Evolutionary conservation across 306 rosid genomes (phyloP), one percentile per base, ranked within the genome.

Genomic region (Castanopsis chinensis): DNA sequence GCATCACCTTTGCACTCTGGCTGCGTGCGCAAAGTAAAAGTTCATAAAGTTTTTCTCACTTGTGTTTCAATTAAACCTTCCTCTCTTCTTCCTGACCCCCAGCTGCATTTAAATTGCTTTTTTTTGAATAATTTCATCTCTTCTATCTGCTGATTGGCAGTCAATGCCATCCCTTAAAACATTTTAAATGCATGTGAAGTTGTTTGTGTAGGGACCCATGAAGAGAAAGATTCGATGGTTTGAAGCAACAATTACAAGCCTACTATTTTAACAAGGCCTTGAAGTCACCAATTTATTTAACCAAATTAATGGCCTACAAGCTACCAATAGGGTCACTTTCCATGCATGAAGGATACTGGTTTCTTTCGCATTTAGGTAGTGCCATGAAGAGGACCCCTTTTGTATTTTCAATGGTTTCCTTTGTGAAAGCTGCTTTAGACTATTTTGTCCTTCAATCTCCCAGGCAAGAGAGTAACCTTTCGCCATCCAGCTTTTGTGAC

Each of bases 401-500:
- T 9, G 51, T 67, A 32, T 33, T 28, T 33, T 33, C 6, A 33
- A 67, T 19, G 43, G 14, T 18, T 6, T 19, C 83, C 78, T 85
- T 82, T 82, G 25, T 30, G 3, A 82, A 87, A 87, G 87, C 77
- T 79, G 83, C 90, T 84, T 87, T 82, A 71, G 68, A 73, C 33
- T 35, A 52, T 41, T 74, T 35, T 68, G 23, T 59, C 61, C 55
- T 65, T 71, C 5, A 15, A 17, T 64, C 20, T 63, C 43, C n/a
- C 20, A 12, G 69, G 5, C 43, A 1, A 63, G 19, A n/a, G 2
- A 57, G 12, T 8, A 41, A 2, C 63, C 86, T 73, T 78, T 76
- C 23, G 25, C 33, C 43, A 30, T 63, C 60, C 55, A 15, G 25
- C 75, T 78, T 72, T 65, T 76, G 58, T 45, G 70, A 74, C 73